Evolutionary conservation across 176 grass and related monocot species (phyloP).

Genomic region (Oryza brachyantha): DNA sequence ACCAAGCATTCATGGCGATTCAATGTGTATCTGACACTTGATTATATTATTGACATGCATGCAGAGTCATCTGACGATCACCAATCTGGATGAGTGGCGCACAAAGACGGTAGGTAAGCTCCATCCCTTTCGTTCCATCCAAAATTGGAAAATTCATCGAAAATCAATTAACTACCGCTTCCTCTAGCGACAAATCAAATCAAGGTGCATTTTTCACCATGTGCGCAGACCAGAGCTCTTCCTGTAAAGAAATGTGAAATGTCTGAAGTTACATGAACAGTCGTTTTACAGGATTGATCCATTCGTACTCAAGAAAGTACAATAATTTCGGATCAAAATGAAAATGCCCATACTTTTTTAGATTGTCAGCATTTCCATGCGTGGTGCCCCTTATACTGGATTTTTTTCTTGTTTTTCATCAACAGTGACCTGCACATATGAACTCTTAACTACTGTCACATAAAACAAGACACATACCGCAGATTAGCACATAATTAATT

Average conservation of each 20-base stretch:
- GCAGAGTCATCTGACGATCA: constrained; percentile 43
- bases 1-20: not conserved
- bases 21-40: not conserved
- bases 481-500: no score
- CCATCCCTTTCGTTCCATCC: not conserved
- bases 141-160: not conserved
- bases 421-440: no score
- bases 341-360: not conserved
- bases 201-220: not conserved
- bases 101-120: constrained; percentile 63
- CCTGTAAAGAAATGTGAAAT: not conserved
- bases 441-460: no score
- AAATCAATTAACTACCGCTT: not conserved
- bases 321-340: not conserved
- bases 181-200: not conserved
- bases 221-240: not conserved
- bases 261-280: not conserved
- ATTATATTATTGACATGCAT: not conserved
- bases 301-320: not conserved
- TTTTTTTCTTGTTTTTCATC: no score
- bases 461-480: no score
- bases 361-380: not conserved
- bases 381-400: no score
- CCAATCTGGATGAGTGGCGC: constrained; percentile 47
- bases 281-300: not conserved